Conservation (phyloP, 2,329 filamentous ascomycete species). For the Fusarium brevicatenulatum region DNA sequence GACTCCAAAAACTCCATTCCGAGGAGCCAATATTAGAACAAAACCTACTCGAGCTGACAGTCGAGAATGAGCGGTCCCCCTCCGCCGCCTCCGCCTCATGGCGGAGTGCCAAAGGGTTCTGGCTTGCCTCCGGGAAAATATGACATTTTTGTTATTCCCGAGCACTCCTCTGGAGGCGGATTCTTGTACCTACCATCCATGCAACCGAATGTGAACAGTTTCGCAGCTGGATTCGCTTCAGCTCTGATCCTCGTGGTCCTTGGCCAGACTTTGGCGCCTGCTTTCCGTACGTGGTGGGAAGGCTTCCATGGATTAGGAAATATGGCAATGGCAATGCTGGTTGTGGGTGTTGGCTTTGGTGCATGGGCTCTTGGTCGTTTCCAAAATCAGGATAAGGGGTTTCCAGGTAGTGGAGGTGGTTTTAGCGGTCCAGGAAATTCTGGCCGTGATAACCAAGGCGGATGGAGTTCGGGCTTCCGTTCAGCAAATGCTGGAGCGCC, state of each 20-base stretch:
- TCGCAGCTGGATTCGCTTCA: slow-evolving; percentile 84
- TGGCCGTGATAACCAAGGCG: slow-evolving; percentile 40
- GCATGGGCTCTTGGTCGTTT: slow-evolving; percentile 72
- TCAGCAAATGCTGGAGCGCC: slow-evolving; percentile 49
- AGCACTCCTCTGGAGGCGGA: slow-evolving; percentile 86
- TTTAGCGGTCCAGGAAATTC: slow-evolving; percentile 37
- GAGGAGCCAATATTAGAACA: slow-evolving; percentile 11
- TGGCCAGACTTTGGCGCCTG: slow-evolving; percentile 78
- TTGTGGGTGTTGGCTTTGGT: slow-evolving; percentile 77
- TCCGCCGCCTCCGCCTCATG: slow-evolving; percentile 88
- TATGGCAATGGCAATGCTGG: slow-evolving; percentile 76
- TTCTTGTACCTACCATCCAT: slow-evolving; percentile 96
- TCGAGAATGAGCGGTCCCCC: slow-evolving; percentile 69
- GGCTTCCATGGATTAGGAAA: slow-evolving; percentile 77
- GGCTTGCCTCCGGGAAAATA: slow-evolving; percentile 90
- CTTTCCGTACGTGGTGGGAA: slow-evolving; percentile 77
- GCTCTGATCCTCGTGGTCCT: slow-evolving; percentile 78
- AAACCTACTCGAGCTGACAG: slow-evolving; percentile 36
- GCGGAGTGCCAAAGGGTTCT: slow-evolving; percentile 75
- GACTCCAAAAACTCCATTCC: slow-evolving; percentile 18
- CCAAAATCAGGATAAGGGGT: slow-evolving; percentile 46
- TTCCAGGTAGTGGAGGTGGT: slow-evolving; percentile 30
- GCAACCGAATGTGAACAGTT: slow-evolving; percentile 87
- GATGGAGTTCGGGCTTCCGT: slow-evolving; percentile 47
- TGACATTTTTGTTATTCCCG: slow-evolving; percentile 96